Conservation (phyloP, 2,329 filamentous ascomycete genomes). For the Trichophyton verrucosum region DNA sequence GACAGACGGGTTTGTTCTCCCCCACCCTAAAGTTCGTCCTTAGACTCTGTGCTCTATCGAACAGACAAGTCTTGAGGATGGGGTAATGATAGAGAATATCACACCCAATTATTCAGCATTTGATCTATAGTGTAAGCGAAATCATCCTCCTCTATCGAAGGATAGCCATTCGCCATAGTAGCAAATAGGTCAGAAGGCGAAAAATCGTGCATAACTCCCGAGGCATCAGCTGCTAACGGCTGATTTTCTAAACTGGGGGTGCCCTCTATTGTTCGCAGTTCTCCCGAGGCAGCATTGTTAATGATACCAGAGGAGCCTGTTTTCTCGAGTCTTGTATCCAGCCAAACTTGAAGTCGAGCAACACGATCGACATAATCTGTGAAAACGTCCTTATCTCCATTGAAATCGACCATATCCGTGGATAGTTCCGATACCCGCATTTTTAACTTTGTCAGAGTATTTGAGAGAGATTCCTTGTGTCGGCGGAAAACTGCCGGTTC, state of each 20-base stretch:
- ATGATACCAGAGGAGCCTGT: not conserved
- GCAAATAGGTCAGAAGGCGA: not conserved
- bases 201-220: not conserved
- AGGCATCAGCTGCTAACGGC: not conserved
- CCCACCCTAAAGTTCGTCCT: not conserved
- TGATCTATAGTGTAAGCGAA: conserved; percentile 6
- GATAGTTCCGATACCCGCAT: not conserved
- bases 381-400: conserved; percentile 1
- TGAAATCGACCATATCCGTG: not conserved
- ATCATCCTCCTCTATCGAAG: not conserved
- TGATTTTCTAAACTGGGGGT: not conserved
- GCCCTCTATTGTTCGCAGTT: not conserved
- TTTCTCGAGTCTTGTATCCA: not conserved
- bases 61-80: not conserved
- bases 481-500: not conserved
- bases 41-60: not conserved
- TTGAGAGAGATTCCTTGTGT: not conserved
- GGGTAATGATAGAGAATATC: not conserved
- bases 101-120: conserved; percentile 7
- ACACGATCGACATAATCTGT: not conserved
- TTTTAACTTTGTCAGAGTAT: not conserved
- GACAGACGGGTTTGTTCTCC: not conserved
- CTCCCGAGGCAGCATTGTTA: not conserved
- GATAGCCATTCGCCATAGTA: conserved; percentile 2
- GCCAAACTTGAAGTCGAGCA: not conserved